A percentile compares a stretch with the other conserved stretches of the same genome.
Evolutionary conservation across 176 grass and related monocot species (phyloP).

Genomic region (Hordeum vulgare): DNA sequence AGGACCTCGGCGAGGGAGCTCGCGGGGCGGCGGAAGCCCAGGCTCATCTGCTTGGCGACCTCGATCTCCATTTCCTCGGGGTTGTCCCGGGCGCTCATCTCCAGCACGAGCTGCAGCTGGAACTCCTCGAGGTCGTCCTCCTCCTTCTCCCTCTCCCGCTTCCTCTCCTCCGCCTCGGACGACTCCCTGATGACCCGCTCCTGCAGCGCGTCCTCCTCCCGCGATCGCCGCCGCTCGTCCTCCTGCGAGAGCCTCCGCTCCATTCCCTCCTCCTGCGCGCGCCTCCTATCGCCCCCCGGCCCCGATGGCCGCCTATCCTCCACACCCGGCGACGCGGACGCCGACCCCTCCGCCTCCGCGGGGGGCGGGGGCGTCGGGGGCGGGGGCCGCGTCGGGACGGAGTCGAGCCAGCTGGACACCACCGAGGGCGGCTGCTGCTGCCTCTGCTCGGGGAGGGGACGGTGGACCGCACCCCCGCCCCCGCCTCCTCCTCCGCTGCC

Average conservation of each 20-base stretch:
- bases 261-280: slow-evolving; percentile 25
- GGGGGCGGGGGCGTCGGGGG: slow-evolving; percentile 16
- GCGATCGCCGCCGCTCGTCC: slow-evolving; percentile 12
- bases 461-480: slow-evolving; percentile 2
- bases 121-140: slow-evolving; percentile 86
- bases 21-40: slow-evolving; percentile 55
- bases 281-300: neutral
- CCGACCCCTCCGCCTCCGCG: neutral
- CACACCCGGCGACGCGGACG: slow-evolving; percentile 16
- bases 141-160: slow-evolving; percentile 45
- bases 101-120: slow-evolving; percentile 90
- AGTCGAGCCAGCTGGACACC: slow-evolving; percentile 71
- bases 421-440: slow-evolving; percentile 40
- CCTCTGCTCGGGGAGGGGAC: slow-evolving; percentile 37
- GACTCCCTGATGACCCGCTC: slow-evolving; percentile 45
- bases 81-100: slow-evolving; percentile 92
- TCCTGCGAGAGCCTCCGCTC: slow-evolving; percentile 14
- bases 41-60: slow-evolving; percentile 92
- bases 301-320: slow-evolving; percentile 19
- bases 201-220: slow-evolving; percentile 50
- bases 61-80: slow-evolving; percentile 95
- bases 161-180: slow-evolving; percentile 41
- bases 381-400: slow-evolving; percentile 34
- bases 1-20: slow-evolving; percentile 53
- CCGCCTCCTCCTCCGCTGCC: neutral